These are phyloP conservation scores for Nannochloris sp. DNA, from an alignment of 139 green algal genomes.

Conservation along the genomic window DNA sequence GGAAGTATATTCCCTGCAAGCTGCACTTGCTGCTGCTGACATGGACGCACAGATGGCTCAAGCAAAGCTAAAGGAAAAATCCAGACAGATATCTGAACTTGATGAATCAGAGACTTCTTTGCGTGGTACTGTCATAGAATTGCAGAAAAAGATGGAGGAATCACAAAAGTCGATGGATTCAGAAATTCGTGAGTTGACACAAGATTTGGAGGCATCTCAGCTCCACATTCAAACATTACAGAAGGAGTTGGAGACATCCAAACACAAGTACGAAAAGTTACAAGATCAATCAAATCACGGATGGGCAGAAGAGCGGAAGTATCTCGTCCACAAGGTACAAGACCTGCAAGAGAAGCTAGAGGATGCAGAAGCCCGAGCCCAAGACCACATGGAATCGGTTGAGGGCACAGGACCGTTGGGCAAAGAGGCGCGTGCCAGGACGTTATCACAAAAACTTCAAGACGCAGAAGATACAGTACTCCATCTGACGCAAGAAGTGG, in stretches of 20 bases:
- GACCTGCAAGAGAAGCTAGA: no score
- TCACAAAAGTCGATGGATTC: not conserved
- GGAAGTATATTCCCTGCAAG: not conserved
- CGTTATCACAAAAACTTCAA: not conserved
- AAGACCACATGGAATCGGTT: not conserved
- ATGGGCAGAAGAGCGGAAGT: no score
- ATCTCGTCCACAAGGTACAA: no score
- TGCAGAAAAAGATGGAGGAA: not conserved
- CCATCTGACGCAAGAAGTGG: constrained; percentile 1
- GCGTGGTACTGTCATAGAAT: not conserved
- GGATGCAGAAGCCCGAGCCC: not conserved
- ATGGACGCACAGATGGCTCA: not conserved
- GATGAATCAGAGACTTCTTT: not conserved
- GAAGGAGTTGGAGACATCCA: no score
- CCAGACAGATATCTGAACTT: not conserved
- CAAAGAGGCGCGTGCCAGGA: not conserved
- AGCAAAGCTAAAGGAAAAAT: not conserved
- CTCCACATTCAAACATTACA: no score
- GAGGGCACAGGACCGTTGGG: not conserved
- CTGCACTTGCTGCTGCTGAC: not conserved
- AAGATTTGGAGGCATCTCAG: no score
- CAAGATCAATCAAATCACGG: no score
- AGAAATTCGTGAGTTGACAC: not conserved
- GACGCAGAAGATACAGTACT: constrained; percentile 7
- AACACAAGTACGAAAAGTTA: no score